phyloP scores from a whole-genome alignment of 2,329 filamentous ascomycete genomes.

The Anisogramma anomala region DNA sequence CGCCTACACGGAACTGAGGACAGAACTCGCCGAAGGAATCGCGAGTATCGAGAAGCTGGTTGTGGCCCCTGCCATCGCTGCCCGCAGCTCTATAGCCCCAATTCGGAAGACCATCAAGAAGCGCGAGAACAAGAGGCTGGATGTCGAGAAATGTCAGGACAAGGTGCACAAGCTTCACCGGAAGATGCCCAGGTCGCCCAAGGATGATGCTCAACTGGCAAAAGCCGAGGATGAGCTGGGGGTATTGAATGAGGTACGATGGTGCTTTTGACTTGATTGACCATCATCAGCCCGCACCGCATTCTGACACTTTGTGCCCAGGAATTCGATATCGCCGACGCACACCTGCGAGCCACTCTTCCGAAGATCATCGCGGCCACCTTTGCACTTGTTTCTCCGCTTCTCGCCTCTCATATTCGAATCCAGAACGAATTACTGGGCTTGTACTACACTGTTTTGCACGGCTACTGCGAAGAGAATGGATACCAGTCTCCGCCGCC shows the following conservation, averaged over 20 bases:
- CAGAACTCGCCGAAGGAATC: slow-evolving; percentile 61
- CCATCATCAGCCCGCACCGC: neutral
- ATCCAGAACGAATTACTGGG: slow-evolving; percentile 69
- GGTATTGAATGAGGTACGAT: slow-evolving; percentile 47
- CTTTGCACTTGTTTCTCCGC: slow-evolving; percentile 61
- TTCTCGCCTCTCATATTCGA: slow-evolving; percentile 59
- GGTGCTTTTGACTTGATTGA: neutral
- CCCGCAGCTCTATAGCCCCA: slow-evolving; percentile 56
- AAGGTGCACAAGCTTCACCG: slow-evolving; percentile 57
- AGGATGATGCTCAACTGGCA: slow-evolving; percentile 58
- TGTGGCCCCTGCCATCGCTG: slow-evolving; percentile 57
- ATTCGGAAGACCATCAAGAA: slow-evolving; percentile 78
- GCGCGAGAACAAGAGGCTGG: slow-evolving; percentile 67
- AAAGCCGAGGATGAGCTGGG: slow-evolving; percentile 63
- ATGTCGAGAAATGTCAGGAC: slow-evolving; percentile 68
- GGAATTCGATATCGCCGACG: slow-evolving; percentile 65
- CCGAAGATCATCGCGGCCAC: slow-evolving; percentile 60
- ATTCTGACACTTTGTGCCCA: slow-evolving; percentile 22
- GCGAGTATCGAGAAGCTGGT: slow-evolving; percentile 58
- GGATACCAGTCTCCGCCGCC: slow-evolving; percentile 61
- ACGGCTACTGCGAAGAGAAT: slow-evolving; percentile 59
- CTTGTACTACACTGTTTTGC: slow-evolving; percentile 65
- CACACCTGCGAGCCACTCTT: slow-evolving; percentile 58
- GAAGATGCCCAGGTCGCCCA: slow-evolving; percentile 58
- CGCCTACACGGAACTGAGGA: slow-evolving; percentile 58